These are phyloP conservation scores for Penicillium janthinellum DNA, from an alignment of 2,329 filamentous ascomycete genomes.

Conservation along the genomic window DNA sequence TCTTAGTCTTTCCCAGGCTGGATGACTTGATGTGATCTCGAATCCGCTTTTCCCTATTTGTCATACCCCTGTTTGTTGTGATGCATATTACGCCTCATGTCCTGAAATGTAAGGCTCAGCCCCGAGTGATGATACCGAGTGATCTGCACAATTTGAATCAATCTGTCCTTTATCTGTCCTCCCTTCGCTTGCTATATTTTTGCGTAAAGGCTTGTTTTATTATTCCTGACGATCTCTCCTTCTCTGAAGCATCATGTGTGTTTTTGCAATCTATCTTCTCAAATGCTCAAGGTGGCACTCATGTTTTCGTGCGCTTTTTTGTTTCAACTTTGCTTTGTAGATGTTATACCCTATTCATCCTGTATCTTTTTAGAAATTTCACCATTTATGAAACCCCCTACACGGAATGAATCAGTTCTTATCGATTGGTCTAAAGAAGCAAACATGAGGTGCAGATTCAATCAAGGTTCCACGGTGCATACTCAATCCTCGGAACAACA, in stretches of 20 bases:
- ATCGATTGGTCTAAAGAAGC: neutral
- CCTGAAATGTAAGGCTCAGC: slow-evolving; percentile 17
- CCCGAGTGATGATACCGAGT: slow-evolving; percentile 13
- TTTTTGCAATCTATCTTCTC: neutral
- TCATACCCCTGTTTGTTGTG: slow-evolving; percentile 25
- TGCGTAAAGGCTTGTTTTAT: slow-evolving; percentile 4
- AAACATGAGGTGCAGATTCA: too few relatives aligned
- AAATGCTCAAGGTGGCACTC: neutral
- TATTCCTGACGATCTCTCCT: slow-evolving; percentile 1
- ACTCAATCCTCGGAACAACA: slow-evolving; percentile 20
- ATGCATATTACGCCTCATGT: slow-evolving; percentile 29
- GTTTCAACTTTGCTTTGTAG: slow-evolving; percentile 7
- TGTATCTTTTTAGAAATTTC: neutral
- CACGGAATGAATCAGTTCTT: neutral
- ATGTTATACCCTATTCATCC: slow-evolving; percentile 10
- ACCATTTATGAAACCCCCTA: neutral
- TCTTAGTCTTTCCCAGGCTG: slow-evolving; percentile 4
- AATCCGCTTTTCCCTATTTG: slow-evolving; percentile 22
- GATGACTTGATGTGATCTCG: slow-evolving; percentile 27
- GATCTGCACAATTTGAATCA: slow-evolving; percentile 16
- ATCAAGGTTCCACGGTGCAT: too few relatives aligned
- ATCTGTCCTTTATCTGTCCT: neutral
- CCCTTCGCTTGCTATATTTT: neutral
- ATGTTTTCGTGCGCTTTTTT: neutral
- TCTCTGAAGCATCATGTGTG: neutral